Conservation (phyloP, 768 basidiomycete genomes). For the Amanita fuliginea region DNA sequence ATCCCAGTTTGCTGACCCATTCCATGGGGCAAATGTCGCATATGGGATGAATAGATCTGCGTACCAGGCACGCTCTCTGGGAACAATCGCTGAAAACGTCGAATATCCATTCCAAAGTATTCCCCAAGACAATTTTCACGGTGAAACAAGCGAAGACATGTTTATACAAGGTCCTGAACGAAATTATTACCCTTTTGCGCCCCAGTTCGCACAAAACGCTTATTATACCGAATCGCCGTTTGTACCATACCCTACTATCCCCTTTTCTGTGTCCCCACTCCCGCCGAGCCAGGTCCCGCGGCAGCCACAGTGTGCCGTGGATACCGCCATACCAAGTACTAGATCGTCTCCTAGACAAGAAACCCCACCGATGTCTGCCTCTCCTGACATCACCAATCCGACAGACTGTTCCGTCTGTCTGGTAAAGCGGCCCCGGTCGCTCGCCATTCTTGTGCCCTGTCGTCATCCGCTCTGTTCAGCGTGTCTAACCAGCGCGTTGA, state of each 20-base stretch:
- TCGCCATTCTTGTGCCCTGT: constrained; percentile 69
- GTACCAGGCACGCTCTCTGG: constrained; percentile 15
- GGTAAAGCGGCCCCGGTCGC: constrained; percentile 23
- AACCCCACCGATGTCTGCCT: neutral
- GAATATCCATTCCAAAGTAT: constrained; percentile 32
- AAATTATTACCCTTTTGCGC: constrained; percentile 6
- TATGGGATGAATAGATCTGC: constrained; percentile 12
- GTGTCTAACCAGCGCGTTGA: constrained; percentile 77
- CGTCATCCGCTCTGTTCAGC: constrained; percentile 66
- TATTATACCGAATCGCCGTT: constrained; percentile 5
- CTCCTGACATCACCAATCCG: constrained; percentile 8
- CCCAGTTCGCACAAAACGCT: neutral
- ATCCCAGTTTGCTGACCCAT: constrained; percentile 29
- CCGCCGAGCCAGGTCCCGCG: neutral
- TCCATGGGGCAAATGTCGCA: constrained; percentile 14
- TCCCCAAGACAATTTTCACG: constrained; percentile 1
- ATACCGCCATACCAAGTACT: neutral
- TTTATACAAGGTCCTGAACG: constrained; percentile 10
- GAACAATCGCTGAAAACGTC: constrained; percentile 27
- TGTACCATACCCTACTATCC: constrained; percentile 4
- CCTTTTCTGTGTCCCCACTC: neutral
- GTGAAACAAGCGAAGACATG: constrained; percentile 4
- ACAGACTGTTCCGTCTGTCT: constrained; percentile 59
- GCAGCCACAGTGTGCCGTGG: neutral
- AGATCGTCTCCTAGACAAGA: constrained; percentile 1